Evolutionary conservation across 768 basidiomycete species (phyloP).

Genomic region (Pulveroboletus sp.): DNA sequence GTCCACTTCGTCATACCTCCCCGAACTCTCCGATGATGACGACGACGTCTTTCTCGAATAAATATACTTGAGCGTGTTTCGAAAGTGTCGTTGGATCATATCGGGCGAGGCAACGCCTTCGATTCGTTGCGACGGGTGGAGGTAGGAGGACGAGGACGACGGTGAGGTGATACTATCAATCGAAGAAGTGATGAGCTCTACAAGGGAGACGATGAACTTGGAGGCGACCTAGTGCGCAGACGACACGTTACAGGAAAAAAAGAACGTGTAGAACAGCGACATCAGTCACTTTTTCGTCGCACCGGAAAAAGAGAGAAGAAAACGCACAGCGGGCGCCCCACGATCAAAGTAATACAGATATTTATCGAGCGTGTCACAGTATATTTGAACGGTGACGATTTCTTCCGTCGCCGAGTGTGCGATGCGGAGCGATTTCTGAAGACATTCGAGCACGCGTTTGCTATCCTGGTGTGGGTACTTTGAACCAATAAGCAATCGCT

Average conservation of each 20-base stretch:
- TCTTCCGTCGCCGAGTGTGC: conserved; percentile 97
- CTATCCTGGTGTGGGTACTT: conserved; percentile 86
- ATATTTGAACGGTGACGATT: conserved; percentile 92
- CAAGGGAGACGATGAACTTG: conserved; percentile 94
- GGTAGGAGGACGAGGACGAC: conserved; percentile 41
- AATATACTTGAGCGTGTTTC: conserved; percentile 83
- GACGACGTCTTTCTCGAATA: conserved; percentile 57
- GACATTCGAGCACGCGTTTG: conserved; percentile 94
- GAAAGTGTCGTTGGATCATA: conserved; percentile 91
- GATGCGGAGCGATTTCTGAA: conserved; percentile 94
- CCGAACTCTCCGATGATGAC: conserved; percentile 16
- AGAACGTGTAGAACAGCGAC: background rate
- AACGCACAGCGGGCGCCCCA: conserved; percentile 79
- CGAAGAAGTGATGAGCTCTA: conserved; percentile 90
- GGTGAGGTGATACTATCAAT: conserved; percentile 88
- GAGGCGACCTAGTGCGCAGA: conserved; percentile 63
- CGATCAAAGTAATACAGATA: conserved; percentile 96
- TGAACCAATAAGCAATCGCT: background rate
- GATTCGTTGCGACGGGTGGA: conserved; percentile 84
- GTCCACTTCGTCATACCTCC: conserved; percentile 82
- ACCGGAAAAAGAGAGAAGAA: background rate
- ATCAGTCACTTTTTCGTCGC: background rate
- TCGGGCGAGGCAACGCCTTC: conserved; percentile 92
- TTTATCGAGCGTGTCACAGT: conserved; percentile 93
- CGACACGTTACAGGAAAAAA: too few relatives aligned